Conservation (phyloP, 306 rosid genomes). For the Vicia villosa region DNA sequence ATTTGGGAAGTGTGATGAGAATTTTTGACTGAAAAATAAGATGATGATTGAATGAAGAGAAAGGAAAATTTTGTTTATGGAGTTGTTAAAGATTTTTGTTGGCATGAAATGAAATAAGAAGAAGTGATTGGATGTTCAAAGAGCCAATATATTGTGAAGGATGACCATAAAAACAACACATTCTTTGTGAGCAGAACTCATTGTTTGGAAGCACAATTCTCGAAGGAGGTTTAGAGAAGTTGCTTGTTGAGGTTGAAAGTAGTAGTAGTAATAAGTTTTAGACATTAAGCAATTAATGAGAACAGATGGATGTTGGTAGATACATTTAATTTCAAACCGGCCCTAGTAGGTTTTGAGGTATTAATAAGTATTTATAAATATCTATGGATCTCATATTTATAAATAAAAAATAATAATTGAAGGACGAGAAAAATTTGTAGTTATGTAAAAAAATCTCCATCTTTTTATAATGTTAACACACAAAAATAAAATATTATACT, state of each 20-base stretch:
- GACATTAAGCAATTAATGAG: constrained; percentile 52
- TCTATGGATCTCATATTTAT: no score
- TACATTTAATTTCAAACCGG: constrained; percentile 8
- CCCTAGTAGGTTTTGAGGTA: background rate
- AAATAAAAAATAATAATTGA: no score
- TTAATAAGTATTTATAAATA: no score
- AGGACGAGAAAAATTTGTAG: no score
- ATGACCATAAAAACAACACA: constrained; percentile 25
- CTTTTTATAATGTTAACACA: no score
- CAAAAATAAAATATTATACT: no score
- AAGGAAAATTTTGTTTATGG: background rate
- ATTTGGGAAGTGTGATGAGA: constrained; percentile 44
- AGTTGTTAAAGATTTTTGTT: background rate
- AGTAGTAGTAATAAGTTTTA: background rate
- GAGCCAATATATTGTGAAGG: no score
- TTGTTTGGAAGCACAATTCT: constrained; percentile 33
- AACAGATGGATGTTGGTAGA: constrained; percentile 63
- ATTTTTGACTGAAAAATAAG: constrained; percentile 51
- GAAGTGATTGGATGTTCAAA: constrained; percentile 30
- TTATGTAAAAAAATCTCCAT: no score
- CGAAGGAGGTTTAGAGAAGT: constrained; percentile 26
- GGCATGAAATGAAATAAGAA: constrained; percentile 33
- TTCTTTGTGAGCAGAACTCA: background rate
- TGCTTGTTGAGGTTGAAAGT: constrained; percentile 12
- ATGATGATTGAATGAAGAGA: constrained; percentile 17